Conservation (phyloP, 1,139 yeast genomes). For the Geotrichum bryndzae region DNA sequence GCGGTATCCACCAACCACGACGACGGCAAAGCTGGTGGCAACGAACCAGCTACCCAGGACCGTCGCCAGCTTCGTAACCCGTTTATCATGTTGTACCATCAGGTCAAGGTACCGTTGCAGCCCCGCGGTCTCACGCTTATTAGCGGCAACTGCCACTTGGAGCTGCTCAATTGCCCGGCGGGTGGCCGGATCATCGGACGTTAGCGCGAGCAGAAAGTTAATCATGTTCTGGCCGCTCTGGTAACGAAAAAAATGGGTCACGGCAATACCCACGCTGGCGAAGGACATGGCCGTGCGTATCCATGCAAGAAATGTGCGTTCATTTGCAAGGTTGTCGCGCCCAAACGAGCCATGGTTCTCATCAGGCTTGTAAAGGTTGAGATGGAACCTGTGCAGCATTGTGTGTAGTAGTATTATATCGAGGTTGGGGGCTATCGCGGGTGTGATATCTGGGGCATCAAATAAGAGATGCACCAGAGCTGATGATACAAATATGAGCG, state of each 20-base stretch:
- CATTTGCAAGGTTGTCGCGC: constrained; percentile 64
- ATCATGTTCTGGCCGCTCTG: constrained; percentile 20
- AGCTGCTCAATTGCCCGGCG: constrained; percentile 7
- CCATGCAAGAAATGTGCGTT: constrained; percentile 74
- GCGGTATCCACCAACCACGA: constrained; percentile 40
- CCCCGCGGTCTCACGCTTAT: constrained; percentile 10
- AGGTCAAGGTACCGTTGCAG: constrained; percentile 4
- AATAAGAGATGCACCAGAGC: no score
- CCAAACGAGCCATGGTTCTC: constrained; percentile 48
- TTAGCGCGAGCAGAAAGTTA: constrained; percentile 6
- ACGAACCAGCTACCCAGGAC: constrained; percentile 39
- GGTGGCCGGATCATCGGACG: constrained; percentile 4
- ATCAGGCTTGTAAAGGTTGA: not conserved
- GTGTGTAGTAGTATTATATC: not conserved
- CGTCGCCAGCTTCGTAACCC: constrained; percentile 22
- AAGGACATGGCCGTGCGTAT: constrained; percentile 55
- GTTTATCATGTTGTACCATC: constrained; percentile 9
- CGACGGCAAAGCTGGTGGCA: constrained; percentile 38
- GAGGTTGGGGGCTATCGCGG: not conserved
- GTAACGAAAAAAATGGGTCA: constrained; percentile 48
- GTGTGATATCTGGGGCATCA: no score
- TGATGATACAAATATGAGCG: no score
- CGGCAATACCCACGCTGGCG: constrained; percentile 53
- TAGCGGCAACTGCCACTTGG: not conserved
- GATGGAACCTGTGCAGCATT: not conserved